Percentiles rank a stretch among this genome's conserved stretches.
These are phyloP conservation scores for Trichoderma polysporum DNA, from an alignment of 2,329 filamentous ascomycete genomes.

Conservation along the genomic window DNA sequence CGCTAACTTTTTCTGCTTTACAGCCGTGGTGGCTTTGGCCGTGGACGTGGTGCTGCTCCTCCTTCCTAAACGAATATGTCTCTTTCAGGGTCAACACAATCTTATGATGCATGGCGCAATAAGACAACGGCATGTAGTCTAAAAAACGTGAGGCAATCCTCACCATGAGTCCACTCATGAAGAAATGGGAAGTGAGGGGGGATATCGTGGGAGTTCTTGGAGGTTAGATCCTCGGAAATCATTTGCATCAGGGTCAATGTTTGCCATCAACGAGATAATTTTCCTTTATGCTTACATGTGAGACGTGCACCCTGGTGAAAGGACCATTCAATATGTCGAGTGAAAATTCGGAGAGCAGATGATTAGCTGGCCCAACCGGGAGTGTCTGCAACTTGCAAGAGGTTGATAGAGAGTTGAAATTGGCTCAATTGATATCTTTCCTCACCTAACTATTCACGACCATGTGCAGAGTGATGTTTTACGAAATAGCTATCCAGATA, in stretches of 20 bases:
- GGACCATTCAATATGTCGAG: constrained; percentile 4
- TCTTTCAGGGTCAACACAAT: constrained; percentile 43
- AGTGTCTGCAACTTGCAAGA: neutral
- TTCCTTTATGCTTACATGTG: constrained; percentile 31
- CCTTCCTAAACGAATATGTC: constrained; percentile 56
- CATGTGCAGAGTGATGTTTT: neutral
- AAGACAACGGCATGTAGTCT: constrained; percentile 49
- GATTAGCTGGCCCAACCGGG: neutral
- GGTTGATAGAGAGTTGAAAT: constrained; percentile 3
- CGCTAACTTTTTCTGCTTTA: constrained; percentile 32
- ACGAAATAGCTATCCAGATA: neutral
- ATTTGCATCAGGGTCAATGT: constrained; percentile 48
- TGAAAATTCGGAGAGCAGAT: constrained; percentile 1
- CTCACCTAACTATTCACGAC: neutral
- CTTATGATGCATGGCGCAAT: constrained; percentile 42
- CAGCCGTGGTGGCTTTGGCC: constrained; percentile 84
- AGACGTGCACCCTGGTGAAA: constrained; percentile 21
- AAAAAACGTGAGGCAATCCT: constrained; percentile 42
- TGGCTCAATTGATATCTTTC: constrained; percentile 18
- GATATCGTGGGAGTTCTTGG: constrained; percentile 46
- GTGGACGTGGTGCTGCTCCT: constrained; percentile 80
- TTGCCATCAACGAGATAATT: constrained; percentile 39
- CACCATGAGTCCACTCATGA: constrained; percentile 42
- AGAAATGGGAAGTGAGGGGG: constrained; percentile 41
- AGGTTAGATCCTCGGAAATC: constrained; percentile 50